Base-by-base conservation (phyloP, 2,329 filamentous ascomycete genomes). In the Microsporum ferrugineum region DNA sequence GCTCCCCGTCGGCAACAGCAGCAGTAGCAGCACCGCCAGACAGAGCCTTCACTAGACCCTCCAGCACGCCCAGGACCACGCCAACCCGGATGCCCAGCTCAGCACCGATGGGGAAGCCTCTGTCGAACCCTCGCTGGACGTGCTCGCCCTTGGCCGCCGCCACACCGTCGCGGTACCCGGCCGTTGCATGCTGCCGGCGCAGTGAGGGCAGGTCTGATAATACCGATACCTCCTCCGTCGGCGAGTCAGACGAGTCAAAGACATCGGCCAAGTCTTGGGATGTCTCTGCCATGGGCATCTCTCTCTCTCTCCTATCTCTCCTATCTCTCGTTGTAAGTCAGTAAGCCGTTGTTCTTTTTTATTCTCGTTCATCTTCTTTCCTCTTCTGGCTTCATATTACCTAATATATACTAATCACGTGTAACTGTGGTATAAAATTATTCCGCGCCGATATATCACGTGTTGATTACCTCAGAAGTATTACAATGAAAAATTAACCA, bases 151-250 rank as follows among this genome's bases (percentile, higher is more conserved):
- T 97, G 36, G 88, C 88, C 2, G 78, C 78, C 0, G 87, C 82
- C 59, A 97, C 82, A 51, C 92, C 94, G 68, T 96, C 91, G 62
- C 92, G 87, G 75, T 97, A 97, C 23, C 94, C 94, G 43, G 88
- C 86, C 5, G 88, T 96, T 59, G 84, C 82, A 72, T 96, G 90
- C 60, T 88, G 85, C 47, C 84, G 81, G 68, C 88, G 85, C 14
- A 96, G 81, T 29, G 88, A 85, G 23, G 82, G 84, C 58, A 94
- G 82, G 67, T 95, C 91, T n/a, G 82, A 85, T 45, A 3, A 47
- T 36, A 6, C 14, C 7, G n/a, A 17, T 17, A 6, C 43, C 27
- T n/a, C 34, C 27, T 56, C 8, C 33, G 45, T 2, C 2, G 45
- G 47, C 3, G 45, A 45, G n/a, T 73, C 73, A 3, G 74, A 75